phyloP scores from a whole-genome alignment of 1,139 yeast genomes.

The Debaryomyces sp. region DNA sequence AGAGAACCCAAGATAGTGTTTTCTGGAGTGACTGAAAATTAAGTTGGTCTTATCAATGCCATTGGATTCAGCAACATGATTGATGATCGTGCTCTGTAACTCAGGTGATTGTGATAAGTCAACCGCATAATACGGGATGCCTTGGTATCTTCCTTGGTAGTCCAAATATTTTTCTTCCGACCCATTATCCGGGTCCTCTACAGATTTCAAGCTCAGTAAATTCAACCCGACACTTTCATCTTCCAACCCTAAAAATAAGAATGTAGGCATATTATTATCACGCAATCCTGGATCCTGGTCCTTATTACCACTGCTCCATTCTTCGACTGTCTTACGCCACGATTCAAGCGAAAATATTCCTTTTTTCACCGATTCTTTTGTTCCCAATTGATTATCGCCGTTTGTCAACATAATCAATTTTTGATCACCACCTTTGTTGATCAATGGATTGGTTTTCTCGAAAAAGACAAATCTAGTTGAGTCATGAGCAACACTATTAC shows the following conservation, averaged over 20 bases:
- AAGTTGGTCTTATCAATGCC: conserved; percentile 15
- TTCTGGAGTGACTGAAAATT: conserved; percentile 38
- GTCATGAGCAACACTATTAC: conserved; percentile 51
- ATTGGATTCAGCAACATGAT: conserved; percentile 18
- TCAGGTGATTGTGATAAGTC: conserved; percentile 52
- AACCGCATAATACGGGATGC: conserved; percentile 77
- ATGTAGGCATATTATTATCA: conserved; percentile 39
- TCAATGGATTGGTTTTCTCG: conserved; percentile 38
- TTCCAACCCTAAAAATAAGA: conserved; percentile 71
- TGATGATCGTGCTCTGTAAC: conserved; percentile 25
- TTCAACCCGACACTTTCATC: conserved; percentile 52
- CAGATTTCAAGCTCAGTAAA: conserved; percentile 30
- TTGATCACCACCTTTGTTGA: conserved; percentile 30
- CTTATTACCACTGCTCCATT: conserved; percentile 38
- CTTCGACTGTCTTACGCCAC: conserved; percentile 28
- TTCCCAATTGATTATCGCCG: conserved; percentile 30
- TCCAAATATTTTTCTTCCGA: conserved; percentile 38
- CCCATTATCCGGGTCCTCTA: conserved; percentile 20
- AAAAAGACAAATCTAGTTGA: conserved; percentile 61
- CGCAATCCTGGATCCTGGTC: conserved; percentile 36
- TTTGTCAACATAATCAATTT: conserved; percentile 40
- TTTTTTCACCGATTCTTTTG: conserved; percentile 15
- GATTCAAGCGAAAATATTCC: conserved; percentile 17
- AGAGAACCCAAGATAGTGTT: conserved; percentile 37
- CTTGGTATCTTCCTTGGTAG: conserved; percentile 57